Conservation (phyloP, 169 alveolate species). For the Cryptosporidium ubiquitum region DNA sequence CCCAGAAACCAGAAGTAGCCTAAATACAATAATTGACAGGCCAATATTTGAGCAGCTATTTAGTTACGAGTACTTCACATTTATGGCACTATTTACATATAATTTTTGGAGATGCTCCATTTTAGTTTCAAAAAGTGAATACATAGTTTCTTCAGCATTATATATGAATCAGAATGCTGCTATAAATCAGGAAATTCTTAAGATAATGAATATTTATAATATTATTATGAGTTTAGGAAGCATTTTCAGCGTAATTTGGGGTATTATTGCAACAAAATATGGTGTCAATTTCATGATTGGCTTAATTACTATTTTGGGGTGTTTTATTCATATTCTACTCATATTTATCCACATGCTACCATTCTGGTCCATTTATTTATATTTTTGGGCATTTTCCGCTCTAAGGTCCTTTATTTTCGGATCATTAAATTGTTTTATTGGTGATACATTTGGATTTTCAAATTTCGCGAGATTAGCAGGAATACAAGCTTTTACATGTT, state of each 20-base stretch:
- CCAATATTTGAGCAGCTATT: slow-evolving; percentile 27
- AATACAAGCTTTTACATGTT: slow-evolving; percentile 66
- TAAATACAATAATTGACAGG: neutral
- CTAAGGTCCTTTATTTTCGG: slow-evolving; percentile 66
- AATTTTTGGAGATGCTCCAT: slow-evolving; percentile 73
- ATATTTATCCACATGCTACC: slow-evolving; percentile 15
- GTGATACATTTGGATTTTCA: slow-evolving; percentile 66
- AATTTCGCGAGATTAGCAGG: slow-evolving; percentile 73
- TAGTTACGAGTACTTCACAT: slow-evolving; percentile 55
- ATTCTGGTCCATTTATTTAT: slow-evolving; percentile 51
- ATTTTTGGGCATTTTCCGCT: slow-evolving; percentile 67
- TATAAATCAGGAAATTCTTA: neutral
- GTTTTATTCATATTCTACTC: slow-evolving; percentile 63
- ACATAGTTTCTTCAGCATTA: slow-evolving; percentile 24
- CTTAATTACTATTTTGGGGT: slow-evolving; percentile 32
- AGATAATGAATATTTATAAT: slow-evolving; percentile 53
- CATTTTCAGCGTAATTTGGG: slow-evolving; percentile 64
- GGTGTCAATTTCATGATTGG: slow-evolving; percentile 71
- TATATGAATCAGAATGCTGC: neutral
- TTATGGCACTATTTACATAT: slow-evolving; percentile 42
- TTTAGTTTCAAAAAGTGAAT: slow-evolving; percentile 67
- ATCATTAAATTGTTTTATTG: slow-evolving; percentile 68
- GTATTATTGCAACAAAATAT: slow-evolving; percentile 59
- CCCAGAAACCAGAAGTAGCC: neutral
- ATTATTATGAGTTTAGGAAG: slow-evolving; percentile 67